Percentiles rank a stretch among this genome's conserved stretches.
These are phyloP conservation scores for Rasamsonia emersonii DNA, from an alignment of 2,329 filamentous ascomycete species.

Conservation along the genomic window DNA sequence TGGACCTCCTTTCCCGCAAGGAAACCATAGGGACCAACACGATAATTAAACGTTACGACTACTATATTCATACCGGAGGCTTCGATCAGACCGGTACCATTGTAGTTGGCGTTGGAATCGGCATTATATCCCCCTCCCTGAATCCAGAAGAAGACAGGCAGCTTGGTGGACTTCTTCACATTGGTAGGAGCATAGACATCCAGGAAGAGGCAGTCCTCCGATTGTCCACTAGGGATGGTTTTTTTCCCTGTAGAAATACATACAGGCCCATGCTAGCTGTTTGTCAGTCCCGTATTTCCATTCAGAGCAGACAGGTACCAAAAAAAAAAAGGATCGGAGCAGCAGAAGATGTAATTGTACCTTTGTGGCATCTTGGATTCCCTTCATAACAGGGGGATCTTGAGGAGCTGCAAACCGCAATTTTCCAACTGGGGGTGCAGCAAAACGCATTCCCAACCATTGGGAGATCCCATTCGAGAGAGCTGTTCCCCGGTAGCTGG, in stretches of 20 bases:
- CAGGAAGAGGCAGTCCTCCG: conserved; percentile 35
- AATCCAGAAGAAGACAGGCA: conserved; percentile 58
- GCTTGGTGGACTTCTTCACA: conserved; percentile 32
- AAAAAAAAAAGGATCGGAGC: background rate
- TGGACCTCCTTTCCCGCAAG: conserved; percentile 38
- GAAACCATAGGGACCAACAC: conserved; percentile 19
- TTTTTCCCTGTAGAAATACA: conserved; percentile 62
- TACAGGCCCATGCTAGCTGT: conserved; percentile 30
- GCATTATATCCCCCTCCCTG: conserved; percentile 56
- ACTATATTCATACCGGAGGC: conserved; percentile 31
- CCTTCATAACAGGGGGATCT: conserved; percentile 45
- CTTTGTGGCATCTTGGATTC: conserved; percentile 46
- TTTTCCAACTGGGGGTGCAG: conserved; percentile 57
- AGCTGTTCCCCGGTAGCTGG: conserved; percentile 52
- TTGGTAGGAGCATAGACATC: conserved; percentile 32
- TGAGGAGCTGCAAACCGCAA: conserved; percentile 60
- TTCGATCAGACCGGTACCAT: conserved; percentile 53
- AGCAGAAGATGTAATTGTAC: no score
- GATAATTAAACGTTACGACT: conserved; percentile 17
- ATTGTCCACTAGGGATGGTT: conserved; percentile 47
- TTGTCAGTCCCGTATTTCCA: conserved; percentile 11
- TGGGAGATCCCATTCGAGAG: conserved; percentile 52
- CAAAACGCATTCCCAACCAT: conserved; percentile 70
- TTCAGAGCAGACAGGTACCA: no score
- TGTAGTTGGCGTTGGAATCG: conserved; percentile 51